These are phyloP conservation scores for Amphicarpaea edgeworthii DNA, from an alignment of 306 rosid genomes.

Conservation along the genomic window DNA sequence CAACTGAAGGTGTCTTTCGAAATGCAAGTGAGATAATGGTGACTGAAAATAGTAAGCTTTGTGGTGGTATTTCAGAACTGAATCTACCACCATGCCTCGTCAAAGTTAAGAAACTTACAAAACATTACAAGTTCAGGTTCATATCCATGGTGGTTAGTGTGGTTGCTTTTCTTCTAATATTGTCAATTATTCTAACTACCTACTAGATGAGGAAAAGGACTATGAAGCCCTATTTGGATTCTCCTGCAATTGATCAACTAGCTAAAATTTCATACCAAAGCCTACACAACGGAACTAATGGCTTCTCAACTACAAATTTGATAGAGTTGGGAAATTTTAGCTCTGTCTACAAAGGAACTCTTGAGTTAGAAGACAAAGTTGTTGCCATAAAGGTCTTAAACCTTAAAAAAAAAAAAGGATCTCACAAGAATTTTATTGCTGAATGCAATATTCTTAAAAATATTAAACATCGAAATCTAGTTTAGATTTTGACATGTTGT, in stretches of 20 bases:
- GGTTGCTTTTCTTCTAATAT: slow-evolving; percentile 7
- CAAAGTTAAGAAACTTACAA: slow-evolving; percentile 24
- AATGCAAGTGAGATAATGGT: slow-evolving; percentile 24
- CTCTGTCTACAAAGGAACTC: slow-evolving; percentile 39
- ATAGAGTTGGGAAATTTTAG: slow-evolving; percentile 43
- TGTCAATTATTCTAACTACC: background rate
- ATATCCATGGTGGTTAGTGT: slow-evolving; percentile 10
- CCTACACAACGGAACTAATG: slow-evolving; percentile 28
- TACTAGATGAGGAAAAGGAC: slow-evolving; percentile 17
- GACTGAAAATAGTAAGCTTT: slow-evolving; percentile 39
- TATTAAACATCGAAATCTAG: slow-evolving; percentile 44
- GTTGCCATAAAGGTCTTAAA: slow-evolving; percentile 51
- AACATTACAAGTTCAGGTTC: slow-evolving; percentile 22
- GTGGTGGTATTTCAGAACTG: slow-evolving; percentile 44
- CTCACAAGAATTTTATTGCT: slow-evolving; percentile 41
- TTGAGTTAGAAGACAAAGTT: slow-evolving; percentile 20
- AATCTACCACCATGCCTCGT: slow-evolving; percentile 38
- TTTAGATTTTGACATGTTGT: slow-evolving; percentile 47
- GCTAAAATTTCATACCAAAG: slow-evolving; percentile 37
- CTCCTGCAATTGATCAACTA: background rate
- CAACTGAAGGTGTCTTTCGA: slow-evolving; percentile 46
- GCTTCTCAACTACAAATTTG: slow-evolving; percentile 30
- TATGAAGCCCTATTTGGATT: background rate
- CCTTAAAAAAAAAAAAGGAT: slow-evolving; percentile 42
- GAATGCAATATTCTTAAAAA: slow-evolving; percentile 42